Percentiles rank a stretch among this genome's conserved stretches.
These are phyloP conservation scores for Suillus weaverae DNA, from an alignment of 768 basidiomycete genomes.

Conservation along the genomic window DNA sequence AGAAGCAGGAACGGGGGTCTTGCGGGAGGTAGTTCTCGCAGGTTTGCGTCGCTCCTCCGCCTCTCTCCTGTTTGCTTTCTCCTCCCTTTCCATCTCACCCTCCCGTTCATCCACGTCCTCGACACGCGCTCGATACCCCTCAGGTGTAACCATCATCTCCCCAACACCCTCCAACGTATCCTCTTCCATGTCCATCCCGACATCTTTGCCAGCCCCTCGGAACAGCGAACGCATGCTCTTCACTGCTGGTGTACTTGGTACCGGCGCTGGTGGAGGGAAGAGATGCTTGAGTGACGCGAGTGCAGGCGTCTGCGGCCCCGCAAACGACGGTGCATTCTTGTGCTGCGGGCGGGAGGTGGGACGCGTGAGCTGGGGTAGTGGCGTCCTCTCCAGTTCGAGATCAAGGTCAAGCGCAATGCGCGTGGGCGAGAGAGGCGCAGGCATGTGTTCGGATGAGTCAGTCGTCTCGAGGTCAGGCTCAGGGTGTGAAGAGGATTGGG, in stretches of 20 bases:
- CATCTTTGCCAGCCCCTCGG: constrained; percentile 13
- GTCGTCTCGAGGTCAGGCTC: not conserved
- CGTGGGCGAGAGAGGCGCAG: constrained; percentile 6
- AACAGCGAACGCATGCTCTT: constrained; percentile 36
- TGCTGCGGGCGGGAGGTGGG: not conserved
- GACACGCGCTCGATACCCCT: constrained; percentile 19
- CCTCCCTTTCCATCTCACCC: not conserved
- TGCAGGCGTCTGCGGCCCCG: constrained; percentile 26
- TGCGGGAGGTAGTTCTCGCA: not conserved
- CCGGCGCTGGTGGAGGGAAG: constrained; percentile 21
- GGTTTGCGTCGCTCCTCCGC: constrained; percentile 10
- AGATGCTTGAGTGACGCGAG: constrained; percentile 34
- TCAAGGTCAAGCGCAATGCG: constrained; percentile 1
- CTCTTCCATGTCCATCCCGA: constrained; percentile 28
- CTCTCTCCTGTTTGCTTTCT: constrained; percentile 4
- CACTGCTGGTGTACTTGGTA: constrained; percentile 24
- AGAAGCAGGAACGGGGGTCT: constrained; percentile 1
- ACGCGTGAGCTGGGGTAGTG: constrained; percentile 1
- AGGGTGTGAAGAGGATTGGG: not conserved
- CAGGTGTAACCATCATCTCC: constrained; percentile 33
- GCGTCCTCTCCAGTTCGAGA: constrained; percentile 7
- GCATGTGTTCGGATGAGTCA: constrained; percentile 18
- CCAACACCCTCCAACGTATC: constrained; percentile 27
- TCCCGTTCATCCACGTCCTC: constrained; percentile 11
- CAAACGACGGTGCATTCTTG: not conserved